Evolutionary conservation across 345 rosid species (phyloP).

Genomic region (Pistacia atlantica): DNA sequence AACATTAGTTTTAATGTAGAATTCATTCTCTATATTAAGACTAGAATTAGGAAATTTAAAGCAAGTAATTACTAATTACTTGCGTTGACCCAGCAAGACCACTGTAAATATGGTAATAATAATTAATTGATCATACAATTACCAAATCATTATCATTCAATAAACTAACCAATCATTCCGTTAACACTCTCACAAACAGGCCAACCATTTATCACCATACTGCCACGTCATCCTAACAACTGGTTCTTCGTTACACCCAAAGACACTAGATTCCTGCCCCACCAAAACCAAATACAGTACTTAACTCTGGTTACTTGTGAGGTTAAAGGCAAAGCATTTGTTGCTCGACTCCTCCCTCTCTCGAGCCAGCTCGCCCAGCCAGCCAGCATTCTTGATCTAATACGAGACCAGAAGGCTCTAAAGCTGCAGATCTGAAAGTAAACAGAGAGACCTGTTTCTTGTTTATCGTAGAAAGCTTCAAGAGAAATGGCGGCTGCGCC

Average conservation of each 20-base stretch:
- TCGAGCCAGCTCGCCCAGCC: not conserved
- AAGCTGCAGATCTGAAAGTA: constrained; percentile 16
- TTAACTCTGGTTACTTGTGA: constrained; percentile 15
- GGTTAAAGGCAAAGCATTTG: not conserved
- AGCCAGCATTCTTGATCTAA: not conserved
- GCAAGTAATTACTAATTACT: not conserved
- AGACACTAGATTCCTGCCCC: constrained; percentile 9
- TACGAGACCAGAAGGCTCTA: not conserved
- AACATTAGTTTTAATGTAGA: no score
- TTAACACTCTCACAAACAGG: not conserved
- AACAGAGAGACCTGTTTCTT: not conserved
- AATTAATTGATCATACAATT: not conserved
- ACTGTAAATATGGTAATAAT: not conserved
- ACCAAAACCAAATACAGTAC: not conserved
- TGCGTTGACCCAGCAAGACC: not conserved
- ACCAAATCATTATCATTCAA: not conserved
- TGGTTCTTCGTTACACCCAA: not conserved
- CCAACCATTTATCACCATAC: not conserved
- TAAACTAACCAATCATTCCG: not conserved
- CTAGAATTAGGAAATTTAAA: not conserved
- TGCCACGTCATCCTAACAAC: not conserved
- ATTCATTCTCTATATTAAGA: no score
- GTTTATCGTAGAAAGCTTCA: not conserved
- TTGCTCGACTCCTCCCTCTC: not conserved
- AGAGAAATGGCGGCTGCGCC: constrained; percentile 46